phyloP scores from a whole-genome alignment of 2,329 filamentous ascomycete genomes.

The Ceratocystis papillata region DNA sequence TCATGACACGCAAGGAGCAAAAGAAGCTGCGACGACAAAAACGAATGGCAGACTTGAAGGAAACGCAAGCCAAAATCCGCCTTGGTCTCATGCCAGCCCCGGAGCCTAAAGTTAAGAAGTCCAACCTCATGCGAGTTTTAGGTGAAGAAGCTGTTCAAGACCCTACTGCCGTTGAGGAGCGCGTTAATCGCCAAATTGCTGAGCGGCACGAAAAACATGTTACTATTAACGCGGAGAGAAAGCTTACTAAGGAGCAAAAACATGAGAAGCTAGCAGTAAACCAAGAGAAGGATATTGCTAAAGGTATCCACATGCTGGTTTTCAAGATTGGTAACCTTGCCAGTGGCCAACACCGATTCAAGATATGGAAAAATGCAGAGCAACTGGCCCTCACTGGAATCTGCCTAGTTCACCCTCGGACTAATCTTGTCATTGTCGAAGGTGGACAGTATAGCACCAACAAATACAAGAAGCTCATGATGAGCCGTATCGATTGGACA shows the following conservation, averaged over 20 bases:
- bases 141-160: constrained; percentile 82
- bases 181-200: constrained; percentile 84
- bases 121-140: constrained; percentile 92
- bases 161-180: constrained; percentile 89
- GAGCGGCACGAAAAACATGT: constrained; percentile 74
- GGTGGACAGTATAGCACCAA: constrained; percentile 74
- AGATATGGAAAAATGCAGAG: constrained; percentile 84
- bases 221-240: constrained; percentile 67
- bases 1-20: constrained; percentile 80
- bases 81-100: constrained; percentile 81
- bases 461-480: constrained; percentile 85
- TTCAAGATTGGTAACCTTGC: constrained; percentile 84
- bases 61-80: constrained; percentile 91
- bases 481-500: constrained; percentile 88
- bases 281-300: constrained; percentile 77
- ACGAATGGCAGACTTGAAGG: constrained; percentile 85
- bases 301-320: constrained; percentile 74
- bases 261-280: constrained; percentile 73
- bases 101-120: constrained; percentile 92
- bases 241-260: constrained; percentile 76
- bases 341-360: constrained; percentile 87
- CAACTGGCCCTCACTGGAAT: constrained; percentile 77
- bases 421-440: constrained; percentile 84
- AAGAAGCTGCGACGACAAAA: constrained; percentile 82
- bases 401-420: constrained; percentile 81